phyloP scores from a whole-genome alignment of 345 rosid species.

The Lepidium sativum region DNA sequence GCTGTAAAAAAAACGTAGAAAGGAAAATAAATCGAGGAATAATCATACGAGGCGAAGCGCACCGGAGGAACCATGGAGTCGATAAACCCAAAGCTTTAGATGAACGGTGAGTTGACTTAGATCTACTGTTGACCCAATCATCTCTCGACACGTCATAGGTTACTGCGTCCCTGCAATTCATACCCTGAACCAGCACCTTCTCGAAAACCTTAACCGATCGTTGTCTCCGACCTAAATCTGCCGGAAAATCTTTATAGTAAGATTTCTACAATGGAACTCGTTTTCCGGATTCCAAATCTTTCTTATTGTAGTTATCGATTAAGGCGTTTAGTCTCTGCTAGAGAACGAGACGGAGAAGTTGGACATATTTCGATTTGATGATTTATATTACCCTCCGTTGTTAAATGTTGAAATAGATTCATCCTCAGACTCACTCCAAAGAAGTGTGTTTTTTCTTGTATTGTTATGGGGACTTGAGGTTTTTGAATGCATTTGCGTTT shows the following conservation, averaged over 20 bases:
- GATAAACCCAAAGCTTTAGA: conserved; percentile 12
- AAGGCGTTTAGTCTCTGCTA: background rate
- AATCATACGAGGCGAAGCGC: conserved; percentile 29
- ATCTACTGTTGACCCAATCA: conserved; percentile 12
- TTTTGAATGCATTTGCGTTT: conserved; percentile 9
- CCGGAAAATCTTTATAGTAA: conserved; percentile 22
- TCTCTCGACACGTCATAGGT: conserved; percentile 22
- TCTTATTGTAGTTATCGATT: background rate
- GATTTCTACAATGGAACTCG: conserved; percentile 6
- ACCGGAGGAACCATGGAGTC: conserved; percentile 21
- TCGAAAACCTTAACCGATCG: conserved; percentile 24
- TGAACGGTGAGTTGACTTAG: conserved; percentile 29
- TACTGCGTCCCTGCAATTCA: conserved; percentile 25
- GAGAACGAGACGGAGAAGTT: background rate
- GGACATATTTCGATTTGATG: background rate
- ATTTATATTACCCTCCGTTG: background rate
- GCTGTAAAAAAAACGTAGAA: background rate
- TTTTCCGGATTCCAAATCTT: background rate
- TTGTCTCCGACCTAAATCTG: conserved; percentile 15
- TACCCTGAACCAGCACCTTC: conserved; percentile 31
- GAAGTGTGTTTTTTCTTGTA: background rate
- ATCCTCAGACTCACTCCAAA: too few relatives aligned
- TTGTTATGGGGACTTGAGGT: background rate
- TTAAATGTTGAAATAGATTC: background rate
- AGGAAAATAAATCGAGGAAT: conserved; percentile 6